Conservation (phyloP, 179 eudicot genomes). For the Beta lomatogona region DNA sequence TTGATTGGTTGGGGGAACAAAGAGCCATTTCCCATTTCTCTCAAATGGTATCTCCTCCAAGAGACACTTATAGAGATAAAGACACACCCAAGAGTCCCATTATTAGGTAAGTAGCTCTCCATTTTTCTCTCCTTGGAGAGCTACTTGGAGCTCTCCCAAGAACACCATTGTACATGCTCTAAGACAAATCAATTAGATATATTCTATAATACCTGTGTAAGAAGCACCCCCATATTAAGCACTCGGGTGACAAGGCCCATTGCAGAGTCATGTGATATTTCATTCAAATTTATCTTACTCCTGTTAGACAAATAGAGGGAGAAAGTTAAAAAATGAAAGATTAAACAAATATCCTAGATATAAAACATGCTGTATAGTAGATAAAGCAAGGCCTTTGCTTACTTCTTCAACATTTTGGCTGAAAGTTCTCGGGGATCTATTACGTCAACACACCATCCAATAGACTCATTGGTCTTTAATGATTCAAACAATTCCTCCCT, state of each 20-base stretch:
- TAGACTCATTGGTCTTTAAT: slow-evolving; percentile 74
- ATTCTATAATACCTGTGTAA: slow-evolving; percentile 65
- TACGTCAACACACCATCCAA: slow-evolving; percentile 97
- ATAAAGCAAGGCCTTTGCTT: slow-evolving; percentile 29
- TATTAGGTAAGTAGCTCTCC: no score
- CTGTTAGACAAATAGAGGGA: slow-evolving; percentile 37
- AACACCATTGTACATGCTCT: no score
- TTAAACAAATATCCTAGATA: not conserved
- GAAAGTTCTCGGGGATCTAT: slow-evolving; percentile 94
- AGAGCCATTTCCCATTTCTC: no score
- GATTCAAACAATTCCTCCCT: slow-evolving; percentile 90
- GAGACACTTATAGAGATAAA: no score
- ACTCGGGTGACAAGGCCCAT: slow-evolving; percentile 80
- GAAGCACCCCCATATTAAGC: slow-evolving; percentile 75
- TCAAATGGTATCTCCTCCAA: no score
- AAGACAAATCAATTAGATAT: not conserved
- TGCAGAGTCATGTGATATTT: slow-evolving; percentile 93
- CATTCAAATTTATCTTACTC: slow-evolving; percentile 87
- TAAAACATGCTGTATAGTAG: slow-evolving; percentile 9
- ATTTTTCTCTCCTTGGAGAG: no score
- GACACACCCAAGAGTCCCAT: no score
- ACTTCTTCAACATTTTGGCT: slow-evolving; percentile 93
- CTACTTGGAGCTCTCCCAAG: no score
- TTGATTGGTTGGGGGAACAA: no score
- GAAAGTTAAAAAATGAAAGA: slow-evolving; percentile 5